Evolutionary conservation across 345 rosid species (phyloP).

Genomic region (Carallia brachiata): DNA sequence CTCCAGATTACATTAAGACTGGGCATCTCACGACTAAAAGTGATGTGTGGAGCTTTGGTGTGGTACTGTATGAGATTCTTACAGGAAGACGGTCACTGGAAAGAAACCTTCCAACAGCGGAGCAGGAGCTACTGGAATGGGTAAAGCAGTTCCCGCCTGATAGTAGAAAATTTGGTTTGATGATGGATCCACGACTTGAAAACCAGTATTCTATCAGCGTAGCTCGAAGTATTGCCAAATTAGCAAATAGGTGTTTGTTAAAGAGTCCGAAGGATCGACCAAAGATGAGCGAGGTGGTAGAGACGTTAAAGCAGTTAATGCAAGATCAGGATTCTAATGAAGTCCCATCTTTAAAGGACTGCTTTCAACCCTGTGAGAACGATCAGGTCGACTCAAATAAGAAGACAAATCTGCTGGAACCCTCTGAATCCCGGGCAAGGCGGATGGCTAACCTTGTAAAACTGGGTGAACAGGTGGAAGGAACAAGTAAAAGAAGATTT

Average conservation of each 20-base stretch:
- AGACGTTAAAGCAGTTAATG: conserved; percentile 48
- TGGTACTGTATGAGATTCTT: conserved; percentile 74
- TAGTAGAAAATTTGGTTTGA: conserved; percentile 51
- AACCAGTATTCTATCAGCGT: conserved; percentile 45
- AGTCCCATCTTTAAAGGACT: conserved; percentile 6
- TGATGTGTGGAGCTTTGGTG: conserved; percentile 92
- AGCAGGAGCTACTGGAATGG: conserved; percentile 73
- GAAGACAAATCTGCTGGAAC: conserved; percentile 8
- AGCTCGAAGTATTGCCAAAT: conserved; percentile 60
- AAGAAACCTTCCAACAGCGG: conserved; percentile 58
- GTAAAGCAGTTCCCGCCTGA: conserved; percentile 66
- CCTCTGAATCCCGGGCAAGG: conserved; percentile 52
- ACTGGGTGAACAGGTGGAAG: conserved; percentile 47
- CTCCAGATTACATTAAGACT: conserved; percentile 82
- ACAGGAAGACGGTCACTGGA: conserved; percentile 77
- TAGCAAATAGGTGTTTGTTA: conserved; percentile 67
- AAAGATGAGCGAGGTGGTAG: conserved; percentile 59
- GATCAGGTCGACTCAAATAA: conserved; percentile 21
- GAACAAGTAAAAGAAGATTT: conserved; percentile 46
- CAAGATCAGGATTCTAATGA: conserved; percentile 39
- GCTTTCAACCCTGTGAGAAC: conserved; percentile 16
- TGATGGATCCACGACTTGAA: conserved; percentile 67
- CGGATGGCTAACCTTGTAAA: conserved; percentile 57
- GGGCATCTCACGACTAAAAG: conserved; percentile 76
- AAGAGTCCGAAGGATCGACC: conserved; percentile 73